Evolutionary conservation across 108 stramenopile species (phyloP), one percentile per base, ranked within the genome.

Genomic region (Phaeodactylum tricornutum): DNA sequence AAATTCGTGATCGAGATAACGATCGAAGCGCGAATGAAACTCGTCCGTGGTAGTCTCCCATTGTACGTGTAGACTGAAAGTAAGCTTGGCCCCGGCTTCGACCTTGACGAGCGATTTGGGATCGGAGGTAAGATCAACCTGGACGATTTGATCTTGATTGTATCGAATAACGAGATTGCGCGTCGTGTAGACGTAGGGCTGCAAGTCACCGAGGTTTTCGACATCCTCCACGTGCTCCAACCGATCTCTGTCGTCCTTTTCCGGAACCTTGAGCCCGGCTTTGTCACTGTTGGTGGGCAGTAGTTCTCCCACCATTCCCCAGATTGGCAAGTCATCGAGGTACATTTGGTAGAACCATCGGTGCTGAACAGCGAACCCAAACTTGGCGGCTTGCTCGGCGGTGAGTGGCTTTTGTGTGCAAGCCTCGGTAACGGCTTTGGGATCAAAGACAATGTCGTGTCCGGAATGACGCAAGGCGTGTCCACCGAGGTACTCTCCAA

Each of bases 331-430:
- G 50, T 96, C 96, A 48, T 98, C 97, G 34, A 96, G 48, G 53
- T 94, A 96, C 78, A 98, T 83, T 72, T 96, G 92, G 66, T 96
- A 96, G 67, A 92, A 87, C 87, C 95, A 98, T 44, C 93, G 76
- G 43, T 93, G 81, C 30, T 72, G 71, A 12, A 93, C 71, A 29
- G 95, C 95, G 23, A 54, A 53, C 16, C 64, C 44, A 37, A 95
- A 90, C 2, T 64, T 67, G 0, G 52, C 40, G 6, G 78, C 75
- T 29, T 82, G 52, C 4, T 61, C 66, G 11, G 57, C 39, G 16
- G 68, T 73, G 4, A 95, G 55, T 0, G 64, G 57, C 36, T 81
- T 68, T 39, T 81, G 73, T 53, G 79, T 80, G 66, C 86, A 93
- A 0, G 56, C 68, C 47, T 92, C 87, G 1, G 73, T 61, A 8